Conservation (phyloP, 108 stramenopile genomes). For the Fragilaria crotonensis region DNA sequence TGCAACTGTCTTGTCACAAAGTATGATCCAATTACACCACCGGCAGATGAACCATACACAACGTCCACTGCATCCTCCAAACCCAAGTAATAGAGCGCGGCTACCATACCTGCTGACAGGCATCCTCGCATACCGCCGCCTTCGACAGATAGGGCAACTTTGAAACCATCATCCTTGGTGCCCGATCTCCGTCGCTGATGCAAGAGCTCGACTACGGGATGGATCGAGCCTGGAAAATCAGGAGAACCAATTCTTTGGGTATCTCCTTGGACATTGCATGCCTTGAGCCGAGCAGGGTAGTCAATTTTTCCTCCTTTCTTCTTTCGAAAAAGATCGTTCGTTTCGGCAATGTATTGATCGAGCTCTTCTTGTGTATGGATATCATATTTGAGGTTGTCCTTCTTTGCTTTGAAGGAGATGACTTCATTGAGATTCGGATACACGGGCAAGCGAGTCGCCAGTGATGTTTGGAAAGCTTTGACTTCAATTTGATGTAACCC, state of each 20-base stretch:
- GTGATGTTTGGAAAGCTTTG: no score
- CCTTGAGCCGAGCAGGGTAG: conserved; percentile 40
- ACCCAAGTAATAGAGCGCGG: conserved; percentile 78
- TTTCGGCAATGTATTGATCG: conserved; percentile 44
- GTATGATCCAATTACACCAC: conserved; percentile 83
- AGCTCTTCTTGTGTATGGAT: conserved; percentile 32
- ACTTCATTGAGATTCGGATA: no score
- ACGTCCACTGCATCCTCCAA: conserved; percentile 81
- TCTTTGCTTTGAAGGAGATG: not conserved
- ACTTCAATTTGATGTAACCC: no score
- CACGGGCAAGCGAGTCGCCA: no score
- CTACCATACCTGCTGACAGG: conserved; percentile 90
- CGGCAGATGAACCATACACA: conserved; percentile 90
- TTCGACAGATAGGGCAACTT: conserved; percentile 87
- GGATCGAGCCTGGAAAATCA: conserved; percentile 43
- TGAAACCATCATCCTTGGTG: conserved; percentile 35
- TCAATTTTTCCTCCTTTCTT: conserved; percentile 35
- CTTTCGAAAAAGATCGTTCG: conserved; percentile 33
- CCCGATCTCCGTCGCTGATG: conserved; percentile 37
- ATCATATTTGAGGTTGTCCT: conserved; percentile 1
- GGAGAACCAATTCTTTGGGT: conserved; percentile 69
- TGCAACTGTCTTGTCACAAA: conserved; percentile 82
- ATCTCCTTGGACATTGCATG: conserved; percentile 62
- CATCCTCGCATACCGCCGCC: conserved; percentile 97
- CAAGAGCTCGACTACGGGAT: conserved; percentile 67